Evolutionary conservation across 2,329 filamentous ascomycete genomes (phyloP).

Genomic region (Paradendryphiella salina): DNA sequence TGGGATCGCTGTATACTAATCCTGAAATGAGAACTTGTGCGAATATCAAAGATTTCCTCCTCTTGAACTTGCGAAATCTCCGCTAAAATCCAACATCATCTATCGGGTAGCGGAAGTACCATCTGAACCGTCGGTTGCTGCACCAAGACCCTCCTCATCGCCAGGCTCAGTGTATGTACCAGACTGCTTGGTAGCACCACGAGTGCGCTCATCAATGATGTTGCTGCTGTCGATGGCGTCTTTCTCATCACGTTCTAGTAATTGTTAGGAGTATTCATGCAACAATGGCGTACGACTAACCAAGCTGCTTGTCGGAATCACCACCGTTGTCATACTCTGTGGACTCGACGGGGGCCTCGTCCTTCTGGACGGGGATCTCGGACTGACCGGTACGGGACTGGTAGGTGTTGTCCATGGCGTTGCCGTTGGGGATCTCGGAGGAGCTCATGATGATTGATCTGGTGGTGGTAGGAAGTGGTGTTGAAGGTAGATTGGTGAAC

Average conservation of each 20-base stretch:
- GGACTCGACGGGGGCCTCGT: conserved; percentile 50
- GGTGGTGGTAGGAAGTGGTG: neutral
- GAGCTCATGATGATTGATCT: conserved; percentile 33
- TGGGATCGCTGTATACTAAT: neutral
- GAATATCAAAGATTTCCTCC: neutral
- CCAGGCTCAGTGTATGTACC: conserved; percentile 57
- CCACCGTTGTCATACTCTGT: conserved; percentile 52
- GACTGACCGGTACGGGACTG: conserved; percentile 52
- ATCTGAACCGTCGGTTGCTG: conserved; percentile 42
- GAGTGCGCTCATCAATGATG: conserved; percentile 53
- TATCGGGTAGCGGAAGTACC: conserved; percentile 32
- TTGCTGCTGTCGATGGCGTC: conserved; percentile 56
- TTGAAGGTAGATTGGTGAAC: neutral
- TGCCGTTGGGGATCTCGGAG: conserved; percentile 41
- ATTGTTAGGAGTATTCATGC: neutral
- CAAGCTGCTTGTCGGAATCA: conserved; percentile 54
- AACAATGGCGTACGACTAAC: conserved; percentile 36
- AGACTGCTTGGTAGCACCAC: conserved; percentile 51
- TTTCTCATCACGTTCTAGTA: conserved; percentile 51
- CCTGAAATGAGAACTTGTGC: neutral
- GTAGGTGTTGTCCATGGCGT: conserved; percentile 52
- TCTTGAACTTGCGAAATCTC: too few species aligned
- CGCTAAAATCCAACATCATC: neutral
- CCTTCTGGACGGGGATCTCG: conserved; percentile 52
- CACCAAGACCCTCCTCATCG: conserved; percentile 55